Percentiles rank a stretch among this genome's conserved stretches.
phyloP scores from a whole-genome alignment of 202 grass and related monocot species.

The Tripidium arundinaceum region DNA sequence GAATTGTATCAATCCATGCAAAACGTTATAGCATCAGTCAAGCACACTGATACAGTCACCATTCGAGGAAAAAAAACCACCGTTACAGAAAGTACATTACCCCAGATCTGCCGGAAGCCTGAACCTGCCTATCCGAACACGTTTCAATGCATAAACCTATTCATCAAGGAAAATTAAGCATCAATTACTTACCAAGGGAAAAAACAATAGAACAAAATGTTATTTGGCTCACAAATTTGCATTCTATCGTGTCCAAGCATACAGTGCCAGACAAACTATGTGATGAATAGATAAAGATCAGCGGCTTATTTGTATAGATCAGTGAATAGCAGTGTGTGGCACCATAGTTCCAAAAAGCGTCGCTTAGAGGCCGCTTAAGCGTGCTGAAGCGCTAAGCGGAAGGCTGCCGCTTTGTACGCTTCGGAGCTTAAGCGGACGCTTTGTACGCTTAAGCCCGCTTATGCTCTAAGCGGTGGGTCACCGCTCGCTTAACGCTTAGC shows the following conservation, averaged over 20 bases:
- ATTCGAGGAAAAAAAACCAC: background rate
- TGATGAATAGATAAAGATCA: background rate
- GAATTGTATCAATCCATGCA: background rate
- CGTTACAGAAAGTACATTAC: conserved; percentile 43
- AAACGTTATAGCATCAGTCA: background rate
- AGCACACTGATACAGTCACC: conserved; percentile 8
- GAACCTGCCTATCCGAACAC: conserved; percentile 74
- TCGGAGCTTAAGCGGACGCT: too few relatives aligned
- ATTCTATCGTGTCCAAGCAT: background rate
- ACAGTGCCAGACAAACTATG: background rate
- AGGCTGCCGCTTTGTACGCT: too few relatives aligned
- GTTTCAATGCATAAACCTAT: conserved; percentile 82
- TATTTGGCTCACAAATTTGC: conserved; percentile 8
- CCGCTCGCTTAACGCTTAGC: too few relatives aligned
- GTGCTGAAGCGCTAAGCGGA: too few relatives aligned
- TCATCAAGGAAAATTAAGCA: conserved; percentile 34
- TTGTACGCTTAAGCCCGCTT: too few relatives aligned
- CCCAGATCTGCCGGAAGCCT: conserved; percentile 79
- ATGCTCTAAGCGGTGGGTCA: too few relatives aligned
- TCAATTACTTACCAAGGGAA: conserved; percentile 24
- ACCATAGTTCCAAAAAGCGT: too few relatives aligned
- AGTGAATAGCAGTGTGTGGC: background rate
- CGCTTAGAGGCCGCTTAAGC: too few relatives aligned
- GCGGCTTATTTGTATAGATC: background rate
- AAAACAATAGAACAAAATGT: background rate